Evolutionary conservation across 73 alveolate genomes (phyloP), one percentile per base, ranked within the genome.

Genomic region (Paramecium sonneborni): DNA sequence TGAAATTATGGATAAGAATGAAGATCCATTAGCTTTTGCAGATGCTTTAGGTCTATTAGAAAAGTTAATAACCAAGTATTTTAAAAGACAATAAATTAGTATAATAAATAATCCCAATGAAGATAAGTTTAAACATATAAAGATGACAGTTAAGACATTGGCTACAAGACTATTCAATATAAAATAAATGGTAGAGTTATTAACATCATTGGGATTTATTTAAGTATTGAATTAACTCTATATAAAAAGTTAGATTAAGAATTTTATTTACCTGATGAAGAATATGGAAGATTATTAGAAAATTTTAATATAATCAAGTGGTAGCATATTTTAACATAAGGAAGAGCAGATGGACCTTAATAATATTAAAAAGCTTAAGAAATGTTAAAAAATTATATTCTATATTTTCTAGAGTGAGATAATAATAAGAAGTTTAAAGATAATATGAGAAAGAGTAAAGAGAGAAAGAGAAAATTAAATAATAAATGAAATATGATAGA

Each of bases 31-130:
- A 62, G 84, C 84, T 5, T 62, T 62, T 30, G 86, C 86, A 35
- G 86, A 72, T 72, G 86, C 86, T 38, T n/a, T 72, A 20, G 57
- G 86, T 3, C 57, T 72, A 3, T 72, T 72, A 37, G 55, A 38
- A 41, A 72, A 72, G 6, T 34, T 72, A 34, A 15, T 72, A 2
- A 72, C 55, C 18, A 72, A 72, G 86, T 72, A 72, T 6, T 37
- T 69, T 0, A 5, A 3, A 14, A 20, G 1, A 34, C 12, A n/a
- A 3, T 15, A 38, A 28, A 34, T 72, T 72, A 72, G 86, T 18
- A 72, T 72, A 4, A 28, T 72, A 72, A 35, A 37, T 37, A 34
- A 72, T 72, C 86, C 86, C 11, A 37, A 35, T 15, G 86, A 72
- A 37, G 52, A 72, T 10, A 72, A 72, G 11, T 72, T 34, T 38